Evolutionary conservation across 768 basidiomycete species (phyloP), one percentile per base, ranked within the genome.

Genomic region (Butyriboletus loyo): DNA sequence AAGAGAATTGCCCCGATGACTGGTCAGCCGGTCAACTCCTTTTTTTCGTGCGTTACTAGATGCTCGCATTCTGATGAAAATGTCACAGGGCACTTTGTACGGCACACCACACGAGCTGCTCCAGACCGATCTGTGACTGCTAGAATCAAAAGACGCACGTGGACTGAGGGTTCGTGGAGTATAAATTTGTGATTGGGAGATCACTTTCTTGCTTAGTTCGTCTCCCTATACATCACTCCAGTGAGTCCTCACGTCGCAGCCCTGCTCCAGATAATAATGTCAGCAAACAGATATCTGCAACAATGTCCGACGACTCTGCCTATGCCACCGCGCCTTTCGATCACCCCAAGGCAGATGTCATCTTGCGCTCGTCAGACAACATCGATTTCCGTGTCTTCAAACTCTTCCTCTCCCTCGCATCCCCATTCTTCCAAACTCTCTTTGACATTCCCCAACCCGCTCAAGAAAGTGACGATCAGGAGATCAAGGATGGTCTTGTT

Each of bases 371-470:
- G n/a, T n/a, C n/a, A n/a, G n/a, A n/a, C n/a, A n/a, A n/a, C n/a
- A n/a, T n/a, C n/a, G n/a, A n/a, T n/a, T n/a, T n/a, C n/a, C n/a
- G n/a, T n/a, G n/a, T n/a, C n/a, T n/a, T n/a, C n/a, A n/a, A n/a
- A n/a, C n/a, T n/a, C n/a, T n/a, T n/a, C n/a, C n/a, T n/a, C n/a
- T n/a, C n/a, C n/a, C n/a, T n/a, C n/a, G n/a, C n/a, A n/a, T n/a
- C n/a, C n/a, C n/a, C n/a, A n/a, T 59, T 73, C 45, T 77, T 73
- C 45, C 55, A 63, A 19, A 54, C 59, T 21, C 67, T 75, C 57
- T 70, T 74, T 46, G 46, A 49, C n/a, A 52, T 70, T 1, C 66
- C 66, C 0, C 66, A 72, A 34, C 57, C 67, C 1, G 19, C 37
- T 2, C 27, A 56, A 38, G 56, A 15, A 7, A 39, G 13, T 5